A percentile compares a stretch with the other conserved stretches of the same genome.
Conservation (phyloP, 2,329 filamentous ascomycete species). For the Coleophoma crateriformis region DNA sequence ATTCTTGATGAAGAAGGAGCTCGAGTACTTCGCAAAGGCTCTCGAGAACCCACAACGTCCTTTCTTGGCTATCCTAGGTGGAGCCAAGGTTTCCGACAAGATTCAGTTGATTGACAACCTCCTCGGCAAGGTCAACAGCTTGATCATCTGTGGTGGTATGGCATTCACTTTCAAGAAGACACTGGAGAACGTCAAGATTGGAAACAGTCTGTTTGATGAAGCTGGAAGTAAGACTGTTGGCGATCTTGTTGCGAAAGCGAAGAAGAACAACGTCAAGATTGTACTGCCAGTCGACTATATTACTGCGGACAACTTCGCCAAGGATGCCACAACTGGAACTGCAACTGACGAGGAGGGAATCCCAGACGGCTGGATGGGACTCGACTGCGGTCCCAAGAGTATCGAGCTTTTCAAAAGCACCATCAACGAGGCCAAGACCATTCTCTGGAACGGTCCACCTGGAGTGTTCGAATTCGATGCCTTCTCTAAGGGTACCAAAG, state of each 20-base stretch:
- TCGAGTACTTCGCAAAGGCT: conserved; percentile 98
- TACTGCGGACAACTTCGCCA: conserved; percentile 90
- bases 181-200: conserved; percentile 84
- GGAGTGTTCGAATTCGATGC: conserved; percentile 97
- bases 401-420: conserved; percentile 83
- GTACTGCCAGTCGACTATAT: conserved; percentile 93
- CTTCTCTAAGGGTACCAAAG: conserved; percentile 89
- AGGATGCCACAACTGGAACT: conserved; percentile 72
- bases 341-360: conserved; percentile 87
- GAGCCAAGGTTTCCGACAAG: conserved; percentile 98
- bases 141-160: conserved; percentile 97
- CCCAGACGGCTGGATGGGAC: conserved; percentile 95
- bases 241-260: conserved; percentile 87
- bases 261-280: conserved; percentile 92
- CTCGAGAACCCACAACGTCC: conserved; percentile 89
- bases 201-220: conserved; percentile 88
- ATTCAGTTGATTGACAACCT: conserved; percentile 99
- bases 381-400: conserved; percentile 88
- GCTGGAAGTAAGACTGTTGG: conserved; percentile 87
- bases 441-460: conserved; percentile 97
- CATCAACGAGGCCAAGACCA: conserved; percentile 86
- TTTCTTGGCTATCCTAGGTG: conserved; percentile 97
- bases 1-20: conserved; percentile 99
- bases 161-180: conserved; percentile 99
- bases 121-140: conserved; percentile 93